phyloP scores from a whole-genome alignment of 805 yeast genomes.

The Wickerhamiella bombiphila region DNA sequence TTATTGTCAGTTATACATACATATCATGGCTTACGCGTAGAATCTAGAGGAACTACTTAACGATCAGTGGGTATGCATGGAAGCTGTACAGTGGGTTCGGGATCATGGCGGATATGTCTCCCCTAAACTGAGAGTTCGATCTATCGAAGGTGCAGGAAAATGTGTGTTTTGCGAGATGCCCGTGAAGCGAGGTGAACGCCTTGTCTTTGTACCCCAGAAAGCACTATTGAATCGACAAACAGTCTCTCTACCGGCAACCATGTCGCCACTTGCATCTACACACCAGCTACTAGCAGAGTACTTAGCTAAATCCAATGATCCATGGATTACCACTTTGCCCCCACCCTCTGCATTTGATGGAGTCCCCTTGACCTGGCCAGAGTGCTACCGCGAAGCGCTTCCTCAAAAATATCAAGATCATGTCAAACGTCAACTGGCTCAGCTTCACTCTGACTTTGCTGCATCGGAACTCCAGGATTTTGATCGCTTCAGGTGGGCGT shows the following conservation, averaged over 20 bases:
- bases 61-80: too few species aligned
- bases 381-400: conserved; percentile 7
- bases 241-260: conserved; percentile 1
- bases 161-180: conserved; percentile 36
- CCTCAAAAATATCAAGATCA: conserved; percentile 14
- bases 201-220: conserved; percentile 13
- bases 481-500: conserved; percentile 41
- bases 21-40: too few species aligned
- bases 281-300: conserved; percentile 14
- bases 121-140: conserved; percentile 24
- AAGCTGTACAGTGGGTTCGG: conserved; percentile 2
- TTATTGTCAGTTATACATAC: too few species aligned
- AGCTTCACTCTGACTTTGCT: conserved; percentile 1
- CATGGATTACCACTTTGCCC: conserved; percentile 52
- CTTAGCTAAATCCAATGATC: conserved; percentile 4
- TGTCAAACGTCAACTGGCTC: conserved; percentile 12
- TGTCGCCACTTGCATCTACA: conserved; percentile 1
- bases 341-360: conserved; percentile 31
- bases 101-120: conserved; percentile 10
- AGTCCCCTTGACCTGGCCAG: conserved; percentile 54
- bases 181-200: conserved; percentile 20
- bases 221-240: conserved; percentile 13
- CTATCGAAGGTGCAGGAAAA: conserved; percentile 41
- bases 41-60: too few species aligned
- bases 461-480: not conserved